phyloP scores from a whole-genome alignment of 306 rosid genomes.

The Cucumis cinereus region DNA sequence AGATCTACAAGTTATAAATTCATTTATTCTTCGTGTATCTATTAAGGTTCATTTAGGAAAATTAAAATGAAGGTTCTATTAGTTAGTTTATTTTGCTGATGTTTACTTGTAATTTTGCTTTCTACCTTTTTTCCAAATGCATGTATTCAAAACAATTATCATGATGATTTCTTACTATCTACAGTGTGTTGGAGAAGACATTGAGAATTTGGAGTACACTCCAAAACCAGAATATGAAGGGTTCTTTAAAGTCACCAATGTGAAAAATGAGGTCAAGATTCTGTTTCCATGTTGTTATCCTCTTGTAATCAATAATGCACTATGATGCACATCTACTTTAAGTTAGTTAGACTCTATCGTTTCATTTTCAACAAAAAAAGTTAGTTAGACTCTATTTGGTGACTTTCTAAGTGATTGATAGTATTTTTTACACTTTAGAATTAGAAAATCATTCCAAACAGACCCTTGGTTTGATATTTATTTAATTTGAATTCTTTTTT shows the following conservation, averaged over 20 bases:
- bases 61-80: neutral
- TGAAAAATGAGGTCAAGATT: constrained; percentile 66
- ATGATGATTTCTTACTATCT: constrained; percentile 9
- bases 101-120: neutral
- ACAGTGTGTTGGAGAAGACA: constrained; percentile 91
- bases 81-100: neutral
- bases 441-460: no score
- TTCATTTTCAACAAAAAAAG: neutral
- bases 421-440: no score
- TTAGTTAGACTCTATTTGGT: neutral
- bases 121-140: neutral
- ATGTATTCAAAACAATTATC: neutral
- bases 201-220: constrained; percentile 85
- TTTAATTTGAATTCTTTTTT: neutral
- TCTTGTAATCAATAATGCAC: neutral
- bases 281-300: constrained; percentile 1
- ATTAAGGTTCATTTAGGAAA: neutral
- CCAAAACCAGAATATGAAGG: constrained; percentile 97
- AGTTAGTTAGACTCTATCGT: neutral
- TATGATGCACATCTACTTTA: neutral
- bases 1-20: neutral
- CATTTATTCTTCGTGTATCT: neutral
- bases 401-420: no score
- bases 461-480: neutral
- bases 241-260: constrained; percentile 77